Percentiles rank a stretch among this genome's conserved stretches.
Evolutionary conservation across 1,284 basidiomycete genomes (phyloP).

Genomic region (Leccinum cinnamomeum): DNA sequence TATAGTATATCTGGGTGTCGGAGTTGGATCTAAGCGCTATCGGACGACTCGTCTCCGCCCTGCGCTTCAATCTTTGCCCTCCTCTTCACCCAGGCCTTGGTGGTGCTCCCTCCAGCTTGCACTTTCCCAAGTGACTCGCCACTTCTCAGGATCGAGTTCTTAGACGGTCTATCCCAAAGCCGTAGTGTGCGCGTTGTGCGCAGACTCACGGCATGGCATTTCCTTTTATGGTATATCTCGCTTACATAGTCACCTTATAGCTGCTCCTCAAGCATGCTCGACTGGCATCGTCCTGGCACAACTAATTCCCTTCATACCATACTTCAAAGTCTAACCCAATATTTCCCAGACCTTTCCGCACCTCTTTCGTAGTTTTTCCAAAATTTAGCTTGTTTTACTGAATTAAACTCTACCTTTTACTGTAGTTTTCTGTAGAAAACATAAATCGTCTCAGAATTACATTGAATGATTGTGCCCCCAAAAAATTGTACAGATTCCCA

Average conservation of each 20-base stretch:
- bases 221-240: background rate
- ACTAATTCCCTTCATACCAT: background rate
- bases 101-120: too few species aligned
- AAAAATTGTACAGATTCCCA: background rate
- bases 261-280: background rate
- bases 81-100: too few species aligned
- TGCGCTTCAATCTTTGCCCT: too few species aligned
- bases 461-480: background rate
- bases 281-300: background rate
- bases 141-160: too few species aligned
- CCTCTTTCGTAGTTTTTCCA: background rate
- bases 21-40: too few species aligned
- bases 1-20: too few species aligned
- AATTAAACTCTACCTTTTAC: background rate
- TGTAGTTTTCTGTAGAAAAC: background rate
- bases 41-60: background rate
- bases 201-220: background rate
- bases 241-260: background rate
- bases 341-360: background rate
- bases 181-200: too few species aligned
- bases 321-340: background rate
- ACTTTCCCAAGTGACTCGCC: too few species aligned
- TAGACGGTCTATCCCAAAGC: too few species aligned
- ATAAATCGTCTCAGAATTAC: background rate
- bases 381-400: background rate